These are phyloP conservation scores for Phyllosticta capitalensis DNA, from an alignment of 2,329 filamentous ascomycete species.

Conservation along the genomic window DNA sequence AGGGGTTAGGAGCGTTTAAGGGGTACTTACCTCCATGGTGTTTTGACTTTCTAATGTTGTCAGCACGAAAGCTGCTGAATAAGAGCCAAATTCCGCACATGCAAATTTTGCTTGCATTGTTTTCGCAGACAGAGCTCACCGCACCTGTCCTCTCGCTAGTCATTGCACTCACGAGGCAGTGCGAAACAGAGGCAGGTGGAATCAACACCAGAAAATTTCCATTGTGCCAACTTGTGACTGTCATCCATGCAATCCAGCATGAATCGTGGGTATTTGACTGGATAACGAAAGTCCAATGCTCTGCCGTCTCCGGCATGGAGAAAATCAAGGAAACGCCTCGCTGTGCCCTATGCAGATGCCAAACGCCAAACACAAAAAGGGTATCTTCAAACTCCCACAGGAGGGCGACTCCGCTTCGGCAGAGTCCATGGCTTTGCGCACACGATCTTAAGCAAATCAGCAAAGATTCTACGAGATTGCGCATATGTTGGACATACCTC, in stretches of 20 bases:
- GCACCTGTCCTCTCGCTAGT: neutral
- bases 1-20: neutral
- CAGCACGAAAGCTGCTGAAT: neutral
- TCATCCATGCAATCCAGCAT: neutral
- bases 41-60: neutral
- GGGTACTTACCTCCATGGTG: neutral
- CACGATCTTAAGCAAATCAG: constrained; percentile 28
- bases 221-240: neutral
- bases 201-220: neutral
- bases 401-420: constrained; percentile 28
- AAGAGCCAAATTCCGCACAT: neutral
- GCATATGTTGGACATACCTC: constrained; percentile 55
- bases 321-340: neutral
- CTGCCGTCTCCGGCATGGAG: neutral
- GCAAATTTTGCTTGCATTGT: neutral
- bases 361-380: neutral
- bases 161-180: neutral
- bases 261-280: neutral
- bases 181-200: neutral
- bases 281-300: neutral
- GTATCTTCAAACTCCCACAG: neutral
- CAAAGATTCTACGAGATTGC: constrained; percentile 11
- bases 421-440: constrained; percentile 42
- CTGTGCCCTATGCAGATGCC: neutral
- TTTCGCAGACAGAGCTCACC: neutral